These are phyloP conservation scores for Diplodia corticola DNA, from an alignment of 2,329 filamentous ascomycete species.

Conservation along the genomic window DNA sequence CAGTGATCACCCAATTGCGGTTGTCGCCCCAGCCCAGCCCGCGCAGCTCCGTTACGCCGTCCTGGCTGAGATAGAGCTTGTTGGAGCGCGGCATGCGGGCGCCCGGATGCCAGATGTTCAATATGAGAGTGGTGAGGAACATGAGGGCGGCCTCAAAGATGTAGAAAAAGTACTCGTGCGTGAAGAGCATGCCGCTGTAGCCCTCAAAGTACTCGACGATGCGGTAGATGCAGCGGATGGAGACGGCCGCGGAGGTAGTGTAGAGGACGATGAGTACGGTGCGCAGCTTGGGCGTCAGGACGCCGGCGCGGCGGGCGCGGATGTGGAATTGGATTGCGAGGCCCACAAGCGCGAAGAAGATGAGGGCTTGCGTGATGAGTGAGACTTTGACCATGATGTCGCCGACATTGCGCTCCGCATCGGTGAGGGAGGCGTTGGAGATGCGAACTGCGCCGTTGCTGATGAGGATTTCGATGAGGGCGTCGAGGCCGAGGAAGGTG, in stretches of 20 bases:
- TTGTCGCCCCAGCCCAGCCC: slow-evolving; percentile 53
- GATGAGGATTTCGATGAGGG: slow-evolving; percentile 53
- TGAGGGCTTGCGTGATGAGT: slow-evolving; percentile 51
- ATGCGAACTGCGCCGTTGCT: slow-evolving; percentile 53
- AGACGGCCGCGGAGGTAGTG: slow-evolving; percentile 49
- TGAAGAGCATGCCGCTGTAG: slow-evolving; percentile 39
- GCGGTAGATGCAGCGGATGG: slow-evolving; percentile 54
- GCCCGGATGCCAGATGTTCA: slow-evolving; percentile 56
- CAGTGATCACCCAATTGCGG: slow-evolving; percentile 45
- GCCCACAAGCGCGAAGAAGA: slow-evolving; percentile 52
- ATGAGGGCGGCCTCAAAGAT: slow-evolving; percentile 56
- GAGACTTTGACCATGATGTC: slow-evolving; percentile 51
- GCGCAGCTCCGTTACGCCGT: slow-evolving; percentile 44
- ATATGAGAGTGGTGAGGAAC: slow-evolving; percentile 51
- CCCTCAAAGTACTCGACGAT: slow-evolving; percentile 52
- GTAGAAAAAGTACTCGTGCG: slow-evolving; percentile 56
- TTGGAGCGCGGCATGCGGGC: slow-evolving; percentile 51
- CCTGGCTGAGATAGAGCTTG: slow-evolving; percentile 52
- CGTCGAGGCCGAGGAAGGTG: slow-evolving; percentile 56
- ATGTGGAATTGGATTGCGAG: slow-evolving; percentile 50
- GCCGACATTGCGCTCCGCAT: slow-evolving; percentile 44
- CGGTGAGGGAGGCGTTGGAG: slow-evolving; percentile 42
- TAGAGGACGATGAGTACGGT: slow-evolving; percentile 51
- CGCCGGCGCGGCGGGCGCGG: slow-evolving; percentile 40
- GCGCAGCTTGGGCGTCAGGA: slow-evolving; percentile 48